These are phyloP conservation scores for Saturnispora besseyi DNA, from an alignment of 805 yeast genomes.

Conservation along the genomic window DNA sequence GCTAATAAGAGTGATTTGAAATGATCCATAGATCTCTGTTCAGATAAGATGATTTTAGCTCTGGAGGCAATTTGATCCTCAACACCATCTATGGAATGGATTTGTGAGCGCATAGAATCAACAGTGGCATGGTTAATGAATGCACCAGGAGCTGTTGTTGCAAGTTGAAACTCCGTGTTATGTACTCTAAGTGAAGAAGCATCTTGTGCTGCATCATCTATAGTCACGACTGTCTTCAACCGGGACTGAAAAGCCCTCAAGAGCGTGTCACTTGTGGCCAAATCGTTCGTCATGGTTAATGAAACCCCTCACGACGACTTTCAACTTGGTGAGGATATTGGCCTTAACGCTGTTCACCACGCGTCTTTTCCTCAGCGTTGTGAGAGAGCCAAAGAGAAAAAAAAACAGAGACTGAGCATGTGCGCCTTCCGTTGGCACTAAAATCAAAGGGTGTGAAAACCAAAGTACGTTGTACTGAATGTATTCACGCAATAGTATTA, in stretches of 20 bases:
- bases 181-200: conserved; percentile 1
- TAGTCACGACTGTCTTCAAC: conserved; percentile 1
- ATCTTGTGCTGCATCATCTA: conserved; percentile 1
- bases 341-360: not conserved
- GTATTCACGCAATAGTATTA: not conserved
- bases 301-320: not conserved
- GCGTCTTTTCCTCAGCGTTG: conserved; percentile 1
- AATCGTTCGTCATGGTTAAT: conserved; percentile 2
- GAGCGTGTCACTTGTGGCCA: conserved; percentile 1
- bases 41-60: not conserved
- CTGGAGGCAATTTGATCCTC: conserved; percentile 3
- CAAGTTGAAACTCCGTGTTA: conserved; percentile 5
- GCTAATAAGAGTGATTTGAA: conserved; percentile 1
- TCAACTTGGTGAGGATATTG: conserved; percentile 1
- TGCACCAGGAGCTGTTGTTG: conserved; percentile 6
- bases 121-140: not conserved
- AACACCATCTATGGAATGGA: not conserved
- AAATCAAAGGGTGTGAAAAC: no score
- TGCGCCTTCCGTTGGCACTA: not conserved
- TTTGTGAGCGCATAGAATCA: not conserved
- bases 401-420: not conserved
- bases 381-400: not conserved
- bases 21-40: not conserved
- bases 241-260: conserved; percentile 5
- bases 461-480: no score